These are phyloP conservation scores for Psilocybe sp. DNA, from an alignment of 768 basidiomycete genomes.

Conservation along the genomic window DNA sequence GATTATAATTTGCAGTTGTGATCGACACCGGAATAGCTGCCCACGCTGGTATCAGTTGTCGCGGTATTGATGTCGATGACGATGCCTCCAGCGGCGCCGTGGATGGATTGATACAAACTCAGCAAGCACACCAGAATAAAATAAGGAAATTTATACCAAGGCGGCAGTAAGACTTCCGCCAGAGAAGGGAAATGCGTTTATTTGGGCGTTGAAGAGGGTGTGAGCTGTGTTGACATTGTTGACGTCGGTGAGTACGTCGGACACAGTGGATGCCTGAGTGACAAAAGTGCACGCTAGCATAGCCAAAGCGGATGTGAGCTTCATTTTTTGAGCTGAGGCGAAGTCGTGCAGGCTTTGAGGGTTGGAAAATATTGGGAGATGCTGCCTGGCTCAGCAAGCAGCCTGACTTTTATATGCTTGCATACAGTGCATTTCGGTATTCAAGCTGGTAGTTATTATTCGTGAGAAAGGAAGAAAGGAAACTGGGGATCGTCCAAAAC, in stretches of 20 bases:
- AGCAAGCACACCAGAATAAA: too few species aligned
- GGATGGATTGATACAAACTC: constrained; percentile 20
- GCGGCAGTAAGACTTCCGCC: constrained; percentile 22
- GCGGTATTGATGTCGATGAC: constrained; percentile 17
- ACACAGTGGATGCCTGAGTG: constrained; percentile 14
- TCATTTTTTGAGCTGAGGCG: neutral
- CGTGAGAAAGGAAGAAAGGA: too few species aligned
- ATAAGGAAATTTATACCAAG: constrained; percentile 9
- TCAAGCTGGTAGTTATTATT: too few species aligned
- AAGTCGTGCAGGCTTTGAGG: too few species aligned
- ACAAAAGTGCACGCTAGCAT: constrained; percentile 4
- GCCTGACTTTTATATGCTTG: too few species aligned
- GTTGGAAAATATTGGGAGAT: too few species aligned
- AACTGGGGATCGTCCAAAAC: too few species aligned
- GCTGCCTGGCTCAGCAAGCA: too few species aligned
- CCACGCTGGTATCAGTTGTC: constrained; percentile 26
- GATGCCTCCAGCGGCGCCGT: constrained; percentile 19
- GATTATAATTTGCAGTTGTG: neutral
- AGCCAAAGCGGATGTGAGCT: neutral
- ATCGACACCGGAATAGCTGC: neutral
- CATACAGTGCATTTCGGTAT: too few species aligned
- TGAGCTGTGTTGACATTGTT: constrained; percentile 18
- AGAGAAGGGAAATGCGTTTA: constrained; percentile 25
- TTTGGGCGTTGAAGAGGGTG: constrained; percentile 22
- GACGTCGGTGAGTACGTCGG: constrained; percentile 24